phyloP scores from a whole-genome alignment of 2,329 filamentous ascomycete genomes.

The Exophiala oligosperma region DNA sequence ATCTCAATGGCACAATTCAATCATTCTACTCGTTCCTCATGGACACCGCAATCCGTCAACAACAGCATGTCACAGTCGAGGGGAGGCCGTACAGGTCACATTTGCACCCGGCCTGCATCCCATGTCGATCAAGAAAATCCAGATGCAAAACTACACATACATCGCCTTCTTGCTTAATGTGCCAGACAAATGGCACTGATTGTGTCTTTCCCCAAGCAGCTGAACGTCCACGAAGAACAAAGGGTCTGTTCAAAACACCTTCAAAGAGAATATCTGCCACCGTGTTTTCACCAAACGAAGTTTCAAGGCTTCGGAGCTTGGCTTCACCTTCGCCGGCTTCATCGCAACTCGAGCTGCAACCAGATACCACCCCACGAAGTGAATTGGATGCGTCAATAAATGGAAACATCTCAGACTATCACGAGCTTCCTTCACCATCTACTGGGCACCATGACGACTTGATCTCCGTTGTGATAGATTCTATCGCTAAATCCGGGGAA shows the following conservation, averaged over 20 bases:
- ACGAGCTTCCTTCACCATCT: not conserved
- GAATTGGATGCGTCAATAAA: not conserved
- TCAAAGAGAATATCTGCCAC: slow-evolving; percentile 8
- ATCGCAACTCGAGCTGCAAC: not conserved
- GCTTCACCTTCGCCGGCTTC: not conserved
- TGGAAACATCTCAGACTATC: not conserved
- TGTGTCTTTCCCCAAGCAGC: slow-evolving; percentile 52
- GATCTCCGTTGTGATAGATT: not conserved
- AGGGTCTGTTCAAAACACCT: not conserved
- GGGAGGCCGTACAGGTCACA: slow-evolving; percentile 60
- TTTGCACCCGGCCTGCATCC: slow-evolving; percentile 58
- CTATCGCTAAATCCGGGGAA: not conserved
- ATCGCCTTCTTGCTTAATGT: slow-evolving; percentile 55
- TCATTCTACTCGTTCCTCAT: not conserved
- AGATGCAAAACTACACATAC: slow-evolving; percentile 55
- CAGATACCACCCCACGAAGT: not conserved
- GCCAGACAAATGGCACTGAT: slow-evolving; percentile 56
- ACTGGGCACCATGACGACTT: slow-evolving; percentile 1
- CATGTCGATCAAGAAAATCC: slow-evolving; percentile 61
- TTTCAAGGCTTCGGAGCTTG: not conserved
- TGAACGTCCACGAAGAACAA: not conserved
- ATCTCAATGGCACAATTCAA: not conserved
- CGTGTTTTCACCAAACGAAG: not conserved
- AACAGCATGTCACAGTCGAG: not conserved
- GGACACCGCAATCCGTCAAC: not conserved